Conservation (phyloP, 2,329 filamentous ascomycete species). For the Endothia cerciana region DNA sequence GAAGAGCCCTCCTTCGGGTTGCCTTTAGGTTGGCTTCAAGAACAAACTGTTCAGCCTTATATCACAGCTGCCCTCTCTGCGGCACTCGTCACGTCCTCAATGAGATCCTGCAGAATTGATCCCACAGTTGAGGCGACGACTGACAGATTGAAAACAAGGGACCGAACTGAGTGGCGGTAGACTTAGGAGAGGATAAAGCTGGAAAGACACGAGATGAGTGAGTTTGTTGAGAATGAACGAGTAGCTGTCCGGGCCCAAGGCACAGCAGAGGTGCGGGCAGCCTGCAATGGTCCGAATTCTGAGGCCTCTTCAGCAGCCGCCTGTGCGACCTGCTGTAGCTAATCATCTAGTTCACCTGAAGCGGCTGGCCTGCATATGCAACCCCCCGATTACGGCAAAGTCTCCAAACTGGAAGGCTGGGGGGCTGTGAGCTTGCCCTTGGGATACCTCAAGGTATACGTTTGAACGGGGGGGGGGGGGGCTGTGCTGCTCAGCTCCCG, state of each 20-base stretch:
- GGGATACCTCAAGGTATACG: neutral
- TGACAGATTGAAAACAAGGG: neutral
- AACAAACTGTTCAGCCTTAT: neutral
- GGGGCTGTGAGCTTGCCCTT: neutral
- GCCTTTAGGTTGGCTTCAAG: neutral
- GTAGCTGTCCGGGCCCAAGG: neutral
- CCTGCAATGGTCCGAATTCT: neutral
- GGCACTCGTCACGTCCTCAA: neutral
- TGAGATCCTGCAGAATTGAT: too few species aligned
- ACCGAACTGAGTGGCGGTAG: neutral
- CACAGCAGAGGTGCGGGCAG: neutral
- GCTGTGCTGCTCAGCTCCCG: neutral
- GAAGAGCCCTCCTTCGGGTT: neutral
- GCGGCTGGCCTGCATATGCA: conserved; percentile 4
- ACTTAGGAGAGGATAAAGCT: neutral
- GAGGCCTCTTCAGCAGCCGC: neutral
- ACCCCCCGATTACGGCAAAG: neutral
- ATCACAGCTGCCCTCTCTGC: neutral
- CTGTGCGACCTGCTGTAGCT: neutral
- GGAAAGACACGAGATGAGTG: neutral
- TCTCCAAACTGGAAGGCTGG: neutral
- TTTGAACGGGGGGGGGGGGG: too few species aligned
- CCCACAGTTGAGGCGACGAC: neutral
- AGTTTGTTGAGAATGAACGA: neutral
- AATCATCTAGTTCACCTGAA: neutral